These are phyloP conservation scores for Pleurozium schreberi DNA, from an alignment of 225 moss, liverwort and hornwort species.

Conservation along the genomic window DNA sequence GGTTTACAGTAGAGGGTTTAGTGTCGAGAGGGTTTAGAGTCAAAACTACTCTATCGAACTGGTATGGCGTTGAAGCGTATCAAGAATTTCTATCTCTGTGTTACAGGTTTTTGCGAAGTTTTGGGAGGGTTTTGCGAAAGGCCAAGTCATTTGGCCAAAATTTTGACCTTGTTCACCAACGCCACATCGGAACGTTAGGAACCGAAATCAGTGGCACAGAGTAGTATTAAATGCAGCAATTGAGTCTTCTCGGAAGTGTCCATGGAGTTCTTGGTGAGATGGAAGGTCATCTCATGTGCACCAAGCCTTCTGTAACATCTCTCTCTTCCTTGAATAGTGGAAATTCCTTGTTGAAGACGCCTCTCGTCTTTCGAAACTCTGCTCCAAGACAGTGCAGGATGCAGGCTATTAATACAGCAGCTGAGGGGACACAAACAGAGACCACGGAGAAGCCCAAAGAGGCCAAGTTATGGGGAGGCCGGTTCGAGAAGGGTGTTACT, in stretches of 20 bases:
- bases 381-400: constrained; percentile 5
- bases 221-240: constrained; percentile 17
- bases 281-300: constrained; percentile 12
- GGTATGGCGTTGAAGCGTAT: not conserved
- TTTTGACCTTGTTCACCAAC: not conserved
- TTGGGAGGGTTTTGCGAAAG: not conserved
- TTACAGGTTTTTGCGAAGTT: not conserved
- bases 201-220: not conserved
- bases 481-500: constrained; percentile 90
- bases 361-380: not conserved
- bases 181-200: not conserved
- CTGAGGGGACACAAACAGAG: not conserved
- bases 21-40: not conserved
- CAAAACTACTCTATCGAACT: too few species aligned
- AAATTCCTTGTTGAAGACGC: not conserved
- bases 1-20: not conserved
- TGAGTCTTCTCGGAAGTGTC: constrained; percentile 13
- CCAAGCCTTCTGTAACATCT: not conserved
- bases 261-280: constrained; percentile 13
- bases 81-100: not conserved
- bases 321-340: not conserved
- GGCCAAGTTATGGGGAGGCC: constrained; percentile 89
- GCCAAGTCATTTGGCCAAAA: not conserved
- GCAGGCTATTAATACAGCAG: not conserved
- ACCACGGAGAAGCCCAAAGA: constrained; percentile 41